Evolutionary conservation across 169 alveolate species (phyloP).

Genomic region (Perkinsus marinus): DNA sequence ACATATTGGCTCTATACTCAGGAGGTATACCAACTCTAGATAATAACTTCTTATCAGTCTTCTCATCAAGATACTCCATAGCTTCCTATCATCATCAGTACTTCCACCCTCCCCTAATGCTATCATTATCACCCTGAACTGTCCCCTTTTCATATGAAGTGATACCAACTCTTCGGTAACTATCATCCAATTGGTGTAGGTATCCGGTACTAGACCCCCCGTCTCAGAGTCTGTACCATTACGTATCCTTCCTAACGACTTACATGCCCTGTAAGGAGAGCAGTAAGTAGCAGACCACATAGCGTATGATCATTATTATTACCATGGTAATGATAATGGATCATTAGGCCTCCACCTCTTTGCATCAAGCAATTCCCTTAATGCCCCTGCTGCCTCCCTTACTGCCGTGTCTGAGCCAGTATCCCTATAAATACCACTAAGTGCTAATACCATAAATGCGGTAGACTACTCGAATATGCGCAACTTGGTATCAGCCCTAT

Average conservation of each 20-base stretch:
- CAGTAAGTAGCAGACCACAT: background rate
- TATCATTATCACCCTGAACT: background rate
- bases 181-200: background rate
- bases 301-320: background rate
- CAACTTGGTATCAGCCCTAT: background rate
- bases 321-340: background rate
- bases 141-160: background rate
- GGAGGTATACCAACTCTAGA: background rate
- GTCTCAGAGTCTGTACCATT: background rate
- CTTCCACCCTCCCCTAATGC: background rate
- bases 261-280: background rate
- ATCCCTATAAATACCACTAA: background rate
- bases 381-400: background rate
- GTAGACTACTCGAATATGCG: background rate
- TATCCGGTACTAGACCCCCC: background rate
- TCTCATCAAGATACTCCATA: background rate
- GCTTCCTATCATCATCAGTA: background rate
- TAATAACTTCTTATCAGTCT: background rate
- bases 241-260: background rate
- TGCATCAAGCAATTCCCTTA: background rate
- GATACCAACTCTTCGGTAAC: background rate
- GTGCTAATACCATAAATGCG: background rate
- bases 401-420: background rate
- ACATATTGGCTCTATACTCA: background rate
- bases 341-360: background rate